phyloP scores from a whole-genome alignment of 495 filamentous ascomycete genomes.

The Daldinia grandis region DNA sequence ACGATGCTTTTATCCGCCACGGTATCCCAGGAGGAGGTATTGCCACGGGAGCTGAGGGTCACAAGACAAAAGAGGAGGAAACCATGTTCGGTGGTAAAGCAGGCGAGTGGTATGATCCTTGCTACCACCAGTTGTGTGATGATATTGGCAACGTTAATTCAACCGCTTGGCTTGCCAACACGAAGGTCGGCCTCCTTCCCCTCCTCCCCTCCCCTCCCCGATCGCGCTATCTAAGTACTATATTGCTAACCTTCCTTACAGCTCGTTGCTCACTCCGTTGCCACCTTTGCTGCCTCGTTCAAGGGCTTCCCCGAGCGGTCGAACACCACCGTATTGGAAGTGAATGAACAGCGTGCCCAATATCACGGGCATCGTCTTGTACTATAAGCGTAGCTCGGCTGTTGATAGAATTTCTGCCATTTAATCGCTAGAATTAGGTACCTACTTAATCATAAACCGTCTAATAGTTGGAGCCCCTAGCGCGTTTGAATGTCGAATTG shows the following conservation, averaged over 20 bases:
- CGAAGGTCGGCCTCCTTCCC: conserved; percentile 52
- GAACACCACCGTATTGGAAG: conserved; percentile 15
- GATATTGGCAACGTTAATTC: conserved; percentile 58
- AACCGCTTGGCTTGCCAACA: conserved; percentile 63
- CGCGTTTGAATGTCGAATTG: background rate
- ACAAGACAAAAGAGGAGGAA: conserved; percentile 62
- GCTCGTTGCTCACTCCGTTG: conserved; percentile 65
- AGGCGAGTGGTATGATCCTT: conserved; percentile 62
- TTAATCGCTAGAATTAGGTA: background rate
- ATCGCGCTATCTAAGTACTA: background rate
- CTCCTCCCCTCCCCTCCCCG: background rate
- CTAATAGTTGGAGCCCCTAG: background rate
- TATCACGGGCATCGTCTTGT: conserved; percentile 53
- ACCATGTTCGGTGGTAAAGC: conserved; percentile 61
- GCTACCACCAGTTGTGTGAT: conserved; percentile 66
- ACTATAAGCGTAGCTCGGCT: conserved; percentile 29
- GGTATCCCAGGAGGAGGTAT: conserved; percentile 65
- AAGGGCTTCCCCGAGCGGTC: conserved; percentile 61
- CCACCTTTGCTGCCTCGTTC: conserved; percentile 61
- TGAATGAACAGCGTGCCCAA: conserved; percentile 38
- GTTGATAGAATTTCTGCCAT: background rate
- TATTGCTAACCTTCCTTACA: conserved; percentile 24
- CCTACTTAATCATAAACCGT: background rate
- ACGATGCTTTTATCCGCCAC: conserved; percentile 62
- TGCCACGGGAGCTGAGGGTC: conserved; percentile 68